Base-by-base conservation (phyloP, 2,329 filamentous ascomycete species). In the Colletotrichum destructivum region DNA sequence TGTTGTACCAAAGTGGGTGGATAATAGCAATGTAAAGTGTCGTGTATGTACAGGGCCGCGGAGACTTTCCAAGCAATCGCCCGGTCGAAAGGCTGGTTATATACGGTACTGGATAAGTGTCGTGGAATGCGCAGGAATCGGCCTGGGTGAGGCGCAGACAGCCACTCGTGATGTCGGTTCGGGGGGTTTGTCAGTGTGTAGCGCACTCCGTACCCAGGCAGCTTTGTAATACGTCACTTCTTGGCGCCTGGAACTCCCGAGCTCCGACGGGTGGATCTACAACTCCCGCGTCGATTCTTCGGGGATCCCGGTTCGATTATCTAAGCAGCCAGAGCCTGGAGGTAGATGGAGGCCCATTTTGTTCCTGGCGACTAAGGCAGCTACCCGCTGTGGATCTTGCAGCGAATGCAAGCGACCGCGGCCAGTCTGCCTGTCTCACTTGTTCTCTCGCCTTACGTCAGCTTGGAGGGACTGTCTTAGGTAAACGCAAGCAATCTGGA, bases 201-300 rank as follows among this genome's bases (percentile, higher is more conserved):
- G 31, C 31, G 31, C 31, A 35, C 31, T 35, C 8, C 2, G 8
- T 9, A 2, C 31, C 31, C 60, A 69, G 68, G 75, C 74, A 81
- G 82, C 82, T 84, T 84, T 82, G 82, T 84, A 83, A 84, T 84
- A 79, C 81, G 79, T 79, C 79, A 79, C 66, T n/a, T 51, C 63
- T 49, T 46, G 52, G 44, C 46, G 47, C 46, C 40, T 44, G 51
- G 64, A 51, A 66, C 55, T 66, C 60, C 16, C 11, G 31, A 9
- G 8, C 12, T 51, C 8, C 23, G 21, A 11, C 31, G 23, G 38
- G 57, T 69, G 69, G 69, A 44, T 52, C 62, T 35, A 31, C 21
- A 16, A 61, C 26, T 16, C 13, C 18, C 23, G 26, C 26, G 52
- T 57, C n/a, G 49, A 63, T 69, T 26, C 52, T 40, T 55, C 61